Evolutionary conservation across 2,329 filamentous ascomycete genomes (phyloP), one percentile per base, ranked within the genome.

Genomic region (Exophiala bonariae): DNA sequence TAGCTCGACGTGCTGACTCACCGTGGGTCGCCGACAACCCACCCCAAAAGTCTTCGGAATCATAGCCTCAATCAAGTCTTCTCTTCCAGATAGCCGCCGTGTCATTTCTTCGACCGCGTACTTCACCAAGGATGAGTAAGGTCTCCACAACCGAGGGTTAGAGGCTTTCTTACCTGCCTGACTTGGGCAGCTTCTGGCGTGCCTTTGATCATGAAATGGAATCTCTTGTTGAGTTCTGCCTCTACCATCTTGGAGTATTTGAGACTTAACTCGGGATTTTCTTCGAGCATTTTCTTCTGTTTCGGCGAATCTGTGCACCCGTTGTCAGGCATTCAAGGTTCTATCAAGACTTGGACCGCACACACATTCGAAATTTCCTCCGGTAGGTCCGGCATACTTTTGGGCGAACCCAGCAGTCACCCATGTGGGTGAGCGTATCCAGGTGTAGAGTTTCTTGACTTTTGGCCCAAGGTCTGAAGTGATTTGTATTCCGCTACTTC

Each of bases 401-500:
- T 33, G 23, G 13, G 34, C 49, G 39, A 43, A 55, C 14, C 40
- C 46, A 17, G 49, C 45, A 4, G 52, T 49, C 14, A 56, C 46
- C 53, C 53, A 54, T n/a, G 47, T 51, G 3, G 41, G 44, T 18
- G 19, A 43, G 13, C 50, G 50, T 20, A 54, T 36, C 26, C 34
- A 31, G 28, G 37, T 8, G 71, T 63, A 63, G 1, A 55, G 26
- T 35, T 53, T 51, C n/a, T 47, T 18, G 10, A 59, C 55, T 23
- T 59, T n/a, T 7, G 67, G 62, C 53, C 74, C 70, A 34, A 78
- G 73, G 4, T 63, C 64, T 3, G 74, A 72, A 2, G 78, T 68
- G 3, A 81, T 69, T 58, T 81, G 79, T 3, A 78, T 72, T 1
- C 73, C 79, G 4, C 75, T 76, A 33, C 76, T 77, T 2, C 79